A percentile compares a stretch with the other conserved stretches of the same genome.
Evolutionary conservation across 2,329 filamentous ascomycete genomes (phyloP).

Genomic region (Fusarium dimerum): DNA sequence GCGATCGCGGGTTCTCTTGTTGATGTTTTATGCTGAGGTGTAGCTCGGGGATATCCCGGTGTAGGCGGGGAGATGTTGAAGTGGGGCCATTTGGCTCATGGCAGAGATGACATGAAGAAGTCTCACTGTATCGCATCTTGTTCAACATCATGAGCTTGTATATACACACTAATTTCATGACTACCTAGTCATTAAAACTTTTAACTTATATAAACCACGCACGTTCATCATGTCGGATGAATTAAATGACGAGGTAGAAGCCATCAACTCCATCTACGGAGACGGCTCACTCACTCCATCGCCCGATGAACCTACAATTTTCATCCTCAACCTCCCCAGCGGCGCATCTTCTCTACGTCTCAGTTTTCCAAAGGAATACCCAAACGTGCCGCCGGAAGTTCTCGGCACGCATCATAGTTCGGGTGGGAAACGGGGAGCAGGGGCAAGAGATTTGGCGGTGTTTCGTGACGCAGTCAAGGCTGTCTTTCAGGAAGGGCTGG

Average conservation of each 20-base stretch:
- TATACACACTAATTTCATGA: background rate
- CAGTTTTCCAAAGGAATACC: constrained; percentile 74
- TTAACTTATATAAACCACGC: background rate
- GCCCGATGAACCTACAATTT: constrained; percentile 39
- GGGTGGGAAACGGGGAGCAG: constrained; percentile 71
- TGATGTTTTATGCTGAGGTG: background rate
- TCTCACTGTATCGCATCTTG: background rate
- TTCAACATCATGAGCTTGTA: background rate
- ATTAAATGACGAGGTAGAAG: constrained; percentile 73
- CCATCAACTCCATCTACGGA: constrained; percentile 83
- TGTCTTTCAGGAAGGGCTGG: constrained; percentile 72
- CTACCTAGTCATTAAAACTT: background rate
- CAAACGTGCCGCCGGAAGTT: constrained; percentile 70
- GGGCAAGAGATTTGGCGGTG: constrained; percentile 67
- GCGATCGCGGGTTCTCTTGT: constrained; percentile 1
- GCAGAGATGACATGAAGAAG: background rate
- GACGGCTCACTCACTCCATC: constrained; percentile 58
- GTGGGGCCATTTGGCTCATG: background rate
- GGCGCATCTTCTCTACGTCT: constrained; percentile 61
- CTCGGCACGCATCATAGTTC: constrained; percentile 80
- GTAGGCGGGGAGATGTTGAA: background rate
- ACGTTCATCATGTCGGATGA: constrained; percentile 52
- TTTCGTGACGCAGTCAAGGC: constrained; percentile 66
- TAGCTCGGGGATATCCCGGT: background rate
- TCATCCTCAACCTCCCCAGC: constrained; percentile 68